Conservation (phyloP, 495 filamentous ascomycete species). For the Penicillium simplicissimum region DNA sequence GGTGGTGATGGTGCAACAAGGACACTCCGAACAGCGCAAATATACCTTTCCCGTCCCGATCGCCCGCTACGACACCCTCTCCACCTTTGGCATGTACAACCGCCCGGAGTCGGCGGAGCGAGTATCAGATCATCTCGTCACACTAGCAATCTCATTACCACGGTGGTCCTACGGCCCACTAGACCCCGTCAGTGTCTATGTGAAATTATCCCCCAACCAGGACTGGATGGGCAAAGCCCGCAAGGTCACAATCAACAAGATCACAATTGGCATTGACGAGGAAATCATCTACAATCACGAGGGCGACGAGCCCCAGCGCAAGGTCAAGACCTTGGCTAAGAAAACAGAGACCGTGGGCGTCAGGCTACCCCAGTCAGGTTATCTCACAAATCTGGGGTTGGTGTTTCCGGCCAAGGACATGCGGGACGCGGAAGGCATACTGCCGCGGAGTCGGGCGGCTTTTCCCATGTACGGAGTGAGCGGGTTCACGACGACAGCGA, state of each 20-base stretch:
- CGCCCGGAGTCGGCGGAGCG: slow-evolving; percentile 83
- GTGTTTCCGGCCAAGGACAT: slow-evolving; percentile 90
- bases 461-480: slow-evolving; percentile 88
- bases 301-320: slow-evolving; percentile 93
- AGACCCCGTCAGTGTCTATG: slow-evolving; percentile 93
- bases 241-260: slow-evolving; percentile 90
- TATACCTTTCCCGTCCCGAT: slow-evolving; percentile 90
- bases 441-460: slow-evolving; percentile 78
- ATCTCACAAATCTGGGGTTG: slow-evolving; percentile 85
- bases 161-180: slow-evolving; percentile 96
- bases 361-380: slow-evolving; percentile 84
- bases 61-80: slow-evolving; percentile 90
- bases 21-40: slow-evolving; percentile 79
- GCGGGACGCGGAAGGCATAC: slow-evolving; percentile 82
- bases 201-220: slow-evolving; percentile 87
- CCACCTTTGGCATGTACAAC: slow-evolving; percentile 99
- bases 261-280: slow-evolving; percentile 92
- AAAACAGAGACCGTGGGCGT: slow-evolving; percentile 78
- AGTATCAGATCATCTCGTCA: slow-evolving; percentile 87
- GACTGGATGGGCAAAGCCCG: slow-evolving; percentile 88
- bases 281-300: slow-evolving; percentile 97
- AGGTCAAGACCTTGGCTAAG: slow-evolving; percentile 81
- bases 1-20: slow-evolving; percentile 93
- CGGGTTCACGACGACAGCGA: slow-evolving; percentile 91
- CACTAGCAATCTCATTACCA: slow-evolving; percentile 84